A percentile compares a stretch with the other conserved stretches of the same genome.
Evolutionary conservation across 129 eudicot species (phyloP).

Genomic region (Escallonia rubra): DNA sequence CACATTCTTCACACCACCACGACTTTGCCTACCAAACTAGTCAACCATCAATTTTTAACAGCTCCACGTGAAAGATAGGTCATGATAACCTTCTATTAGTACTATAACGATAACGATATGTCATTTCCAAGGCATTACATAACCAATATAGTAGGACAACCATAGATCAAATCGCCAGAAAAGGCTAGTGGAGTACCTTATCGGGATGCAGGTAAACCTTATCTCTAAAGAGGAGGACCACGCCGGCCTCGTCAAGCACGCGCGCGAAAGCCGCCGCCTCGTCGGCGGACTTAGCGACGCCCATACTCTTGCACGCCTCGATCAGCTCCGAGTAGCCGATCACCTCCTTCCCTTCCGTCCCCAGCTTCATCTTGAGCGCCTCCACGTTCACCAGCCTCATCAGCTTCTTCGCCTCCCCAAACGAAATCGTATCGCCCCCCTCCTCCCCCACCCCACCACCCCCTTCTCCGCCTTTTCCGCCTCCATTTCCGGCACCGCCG

Average conservation of each 20-base stretch:
- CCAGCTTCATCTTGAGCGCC: conserved; percentile 38
- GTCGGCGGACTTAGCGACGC: conserved; percentile 43
- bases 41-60: no score
- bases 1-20: no score
- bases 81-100: no score
- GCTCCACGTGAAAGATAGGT: no score
- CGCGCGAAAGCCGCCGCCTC: conserved; percentile 56
- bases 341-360: conserved; percentile 35
- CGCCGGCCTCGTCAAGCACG: conserved; percentile 68
- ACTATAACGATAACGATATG: no score
- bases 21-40: no score
- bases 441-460: not conserved
- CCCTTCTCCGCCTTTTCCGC: not conserved
- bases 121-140: no score
- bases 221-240: conserved; percentile 59
- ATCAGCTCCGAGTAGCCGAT: conserved; percentile 47
- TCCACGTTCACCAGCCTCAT: conserved; percentile 52
- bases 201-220: conserved; percentile 87
- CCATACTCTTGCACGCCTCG: conserved; percentile 42
- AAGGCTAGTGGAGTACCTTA: conserved; percentile 35
- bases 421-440: conserved; percentile 11
- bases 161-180: no score
- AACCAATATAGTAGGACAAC: no score
- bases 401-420: conserved; percentile 41
- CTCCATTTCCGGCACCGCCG: not conserved